Conservation (phyloP, 2,329 filamentous ascomycete genomes). For the Thielaviopsis euricoi region DNA sequence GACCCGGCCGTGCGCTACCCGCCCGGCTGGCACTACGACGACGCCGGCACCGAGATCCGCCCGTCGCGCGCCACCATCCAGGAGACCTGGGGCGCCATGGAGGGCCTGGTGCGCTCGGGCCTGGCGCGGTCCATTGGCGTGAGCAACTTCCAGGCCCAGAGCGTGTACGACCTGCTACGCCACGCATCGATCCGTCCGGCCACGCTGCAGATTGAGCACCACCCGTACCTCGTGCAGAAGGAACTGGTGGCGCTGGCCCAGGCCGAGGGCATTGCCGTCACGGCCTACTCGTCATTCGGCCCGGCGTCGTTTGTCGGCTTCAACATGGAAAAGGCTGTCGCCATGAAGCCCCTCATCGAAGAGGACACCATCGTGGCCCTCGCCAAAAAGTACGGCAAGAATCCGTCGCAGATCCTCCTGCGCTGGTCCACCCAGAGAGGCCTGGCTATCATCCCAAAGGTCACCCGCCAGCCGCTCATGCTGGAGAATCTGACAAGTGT, state of each 20-base stretch:
- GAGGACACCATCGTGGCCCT: slow-evolving; percentile 47
- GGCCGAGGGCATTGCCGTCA: slow-evolving; percentile 54
- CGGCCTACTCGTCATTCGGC: slow-evolving; percentile 73
- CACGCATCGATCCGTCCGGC: slow-evolving; percentile 61
- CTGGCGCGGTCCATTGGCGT: slow-evolving; percentile 62
- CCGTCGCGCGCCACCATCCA: slow-evolving; percentile 50
- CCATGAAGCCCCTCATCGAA: slow-evolving; percentile 54
- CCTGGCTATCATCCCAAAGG: slow-evolving; percentile 72
- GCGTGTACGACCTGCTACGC: slow-evolving; percentile 63
- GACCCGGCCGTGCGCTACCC: slow-evolving; percentile 66
- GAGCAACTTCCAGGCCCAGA: slow-evolving; percentile 65
- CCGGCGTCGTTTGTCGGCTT: slow-evolving; percentile 51
- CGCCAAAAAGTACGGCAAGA: slow-evolving; percentile 54
- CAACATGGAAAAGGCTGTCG: slow-evolving; percentile 33
- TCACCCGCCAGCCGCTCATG: slow-evolving; percentile 35
- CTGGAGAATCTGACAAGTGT: slow-evolving; percentile 50
- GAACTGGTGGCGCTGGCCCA: slow-evolving; percentile 54
- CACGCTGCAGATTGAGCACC: slow-evolving; percentile 76
- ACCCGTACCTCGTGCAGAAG: slow-evolving; percentile 70
- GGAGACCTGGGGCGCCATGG: slow-evolving; percentile 72
- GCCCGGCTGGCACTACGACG: slow-evolving; percentile 26
- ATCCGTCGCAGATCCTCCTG: slow-evolving; percentile 67
- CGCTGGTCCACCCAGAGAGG: slow-evolving; percentile 76
- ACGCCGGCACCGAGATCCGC: slow-evolving; percentile 1
- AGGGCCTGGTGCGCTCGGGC: slow-evolving; percentile 50